Base-by-base conservation (phyloP, 495 filamentous ascomycete genomes). In the Lasiosphaeria ovina region DNA sequence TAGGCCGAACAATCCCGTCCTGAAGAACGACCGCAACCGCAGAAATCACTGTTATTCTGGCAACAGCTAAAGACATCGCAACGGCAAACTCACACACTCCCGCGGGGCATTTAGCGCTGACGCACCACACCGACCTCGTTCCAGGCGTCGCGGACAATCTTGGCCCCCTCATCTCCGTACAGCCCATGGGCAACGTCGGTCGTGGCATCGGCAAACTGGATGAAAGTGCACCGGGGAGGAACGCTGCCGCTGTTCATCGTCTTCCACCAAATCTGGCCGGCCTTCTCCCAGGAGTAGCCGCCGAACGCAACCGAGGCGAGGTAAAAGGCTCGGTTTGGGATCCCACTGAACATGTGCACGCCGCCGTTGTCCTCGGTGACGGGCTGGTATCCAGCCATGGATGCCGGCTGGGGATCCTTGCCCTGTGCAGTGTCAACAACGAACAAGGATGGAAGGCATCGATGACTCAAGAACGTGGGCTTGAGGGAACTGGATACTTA, bases 261-360 rank as follows among this genome's bases (percentile, higher is more conserved):
- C 63, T 76, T 73, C 72, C 76, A 83, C 80, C 80, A 83, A 58
- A 81, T 71, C 64, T 77, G 74, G 9, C 79, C 79, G 9, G 74
- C 77, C 65, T 74, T 78, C 66, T 82, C 77, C 80, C 80, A 83
- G 64, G 71, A 72, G 64, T 77, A 75, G 16, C 79, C 81, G 53
- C 80, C 80, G 57, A 81, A 73, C 24, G 66, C 73, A 10, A 71
- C 67, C 8, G 78, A 61, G 14, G 66, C 71, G 12, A 78, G 70
- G 57, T 79, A 80, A 64, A 83, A 83, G 10, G 80, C 81, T 50
- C 72, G 70, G 69, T 83, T 82, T 11, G 79, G 81, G 61, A 83
- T 81, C 9, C 80, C 81, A 36, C 80, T 83, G 68, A 76, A 80
- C 40, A 77, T 63, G 65, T 83, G 81, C 10, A 83, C 81, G 35